These are phyloP conservation scores for Porpolomopsis calyptriformis DNA, from an alignment of 768 basidiomycete species.

Conservation along the genomic window DNA sequence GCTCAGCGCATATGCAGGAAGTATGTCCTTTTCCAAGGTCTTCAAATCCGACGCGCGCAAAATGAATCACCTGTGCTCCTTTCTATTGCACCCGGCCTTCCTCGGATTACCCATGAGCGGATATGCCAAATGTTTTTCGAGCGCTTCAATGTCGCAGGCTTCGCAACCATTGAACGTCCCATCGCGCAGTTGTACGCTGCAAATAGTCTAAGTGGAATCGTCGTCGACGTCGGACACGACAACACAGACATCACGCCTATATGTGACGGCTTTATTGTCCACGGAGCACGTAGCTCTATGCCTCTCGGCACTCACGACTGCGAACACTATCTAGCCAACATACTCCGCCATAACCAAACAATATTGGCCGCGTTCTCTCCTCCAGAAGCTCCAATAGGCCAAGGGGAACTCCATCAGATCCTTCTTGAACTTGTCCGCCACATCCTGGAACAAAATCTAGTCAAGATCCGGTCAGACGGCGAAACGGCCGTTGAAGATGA, in stretches of 20 bases:
- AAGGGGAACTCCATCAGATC: conserved; percentile 35
- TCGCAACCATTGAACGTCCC: conserved; percentile 73
- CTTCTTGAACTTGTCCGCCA: conserved; percentile 57
- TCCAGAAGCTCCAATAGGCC: conserved; percentile 34
- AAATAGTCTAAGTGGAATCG: conserved; percentile 59
- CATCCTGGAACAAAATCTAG: conserved; percentile 51
- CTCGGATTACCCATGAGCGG: conserved; percentile 57
- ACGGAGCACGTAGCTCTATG: conserved; percentile 44
- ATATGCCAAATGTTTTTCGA: conserved; percentile 85
- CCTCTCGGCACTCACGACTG: conserved; percentile 62
- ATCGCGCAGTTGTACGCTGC: conserved; percentile 76
- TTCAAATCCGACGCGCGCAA: conserved; percentile 69
- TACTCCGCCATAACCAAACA: conserved; percentile 59
- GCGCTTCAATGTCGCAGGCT: conserved; percentile 80
- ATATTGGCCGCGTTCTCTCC: conserved; percentile 51
- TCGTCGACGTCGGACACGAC: conserved; percentile 73
- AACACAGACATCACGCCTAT: conserved; percentile 71
- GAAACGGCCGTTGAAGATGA: conserved; percentile 70
- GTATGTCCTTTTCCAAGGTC: conserved; percentile 62
- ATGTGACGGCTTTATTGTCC: conserved; percentile 58
- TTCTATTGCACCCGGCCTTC: conserved; percentile 53
- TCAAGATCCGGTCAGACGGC: conserved; percentile 67
- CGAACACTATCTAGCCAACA: conserved; percentile 61
- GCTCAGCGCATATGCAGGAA: conserved; percentile 53
- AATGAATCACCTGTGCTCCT: conserved; percentile 84